Evolutionary conservation across 2,329 filamentous ascomycete genomes (phyloP).

Genomic region (Penicillium rolfsii): DNA sequence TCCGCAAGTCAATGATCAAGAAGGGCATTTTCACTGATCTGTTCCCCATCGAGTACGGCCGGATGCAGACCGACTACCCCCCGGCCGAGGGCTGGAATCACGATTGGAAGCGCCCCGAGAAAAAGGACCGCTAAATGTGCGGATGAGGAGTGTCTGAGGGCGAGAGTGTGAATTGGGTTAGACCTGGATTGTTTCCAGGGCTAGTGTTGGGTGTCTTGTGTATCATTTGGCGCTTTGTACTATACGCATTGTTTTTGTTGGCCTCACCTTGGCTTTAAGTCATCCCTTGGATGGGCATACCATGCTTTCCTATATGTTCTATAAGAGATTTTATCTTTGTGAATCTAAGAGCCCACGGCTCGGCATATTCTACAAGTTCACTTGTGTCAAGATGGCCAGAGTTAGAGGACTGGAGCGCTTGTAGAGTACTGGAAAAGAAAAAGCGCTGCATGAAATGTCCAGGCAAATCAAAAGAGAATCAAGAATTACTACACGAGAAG

Average conservation of each 20-base stretch:
- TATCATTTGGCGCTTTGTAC: slow-evolving; percentile 34
- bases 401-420: slow-evolving; percentile 13
- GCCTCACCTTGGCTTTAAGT: background rate
- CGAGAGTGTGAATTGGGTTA: slow-evolving; percentile 1
- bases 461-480: slow-evolving; percentile 3
- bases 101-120: slow-evolving; percentile 71
- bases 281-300: slow-evolving; percentile 3
- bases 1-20: slow-evolving; percentile 88
- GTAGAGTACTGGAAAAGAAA: slow-evolving; percentile 10
- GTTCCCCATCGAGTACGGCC: slow-evolving; percentile 86
- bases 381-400: background rate
- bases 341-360: background rate
- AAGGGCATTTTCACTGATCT: slow-evolving; percentile 74
- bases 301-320: slow-evolving; percentile 7
- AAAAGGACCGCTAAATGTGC: slow-evolving; percentile 24
- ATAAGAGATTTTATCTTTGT: background rate
- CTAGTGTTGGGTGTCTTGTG: slow-evolving; percentile 16
- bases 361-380: background rate
- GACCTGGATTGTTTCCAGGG: slow-evolving; percentile 7
- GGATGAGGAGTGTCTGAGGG: background rate
- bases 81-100: slow-evolving; percentile 84
- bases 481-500: slow-evolving; percentile 24
- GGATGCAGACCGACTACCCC: slow-evolving; percentile 76
- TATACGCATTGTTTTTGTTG: slow-evolving; percentile 27
- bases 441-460: slow-evolving; percentile 18